Evolutionary conservation across 2,329 filamentous ascomycete genomes (phyloP).

Genomic region (Arthrobotrys entomopaga): DNA sequence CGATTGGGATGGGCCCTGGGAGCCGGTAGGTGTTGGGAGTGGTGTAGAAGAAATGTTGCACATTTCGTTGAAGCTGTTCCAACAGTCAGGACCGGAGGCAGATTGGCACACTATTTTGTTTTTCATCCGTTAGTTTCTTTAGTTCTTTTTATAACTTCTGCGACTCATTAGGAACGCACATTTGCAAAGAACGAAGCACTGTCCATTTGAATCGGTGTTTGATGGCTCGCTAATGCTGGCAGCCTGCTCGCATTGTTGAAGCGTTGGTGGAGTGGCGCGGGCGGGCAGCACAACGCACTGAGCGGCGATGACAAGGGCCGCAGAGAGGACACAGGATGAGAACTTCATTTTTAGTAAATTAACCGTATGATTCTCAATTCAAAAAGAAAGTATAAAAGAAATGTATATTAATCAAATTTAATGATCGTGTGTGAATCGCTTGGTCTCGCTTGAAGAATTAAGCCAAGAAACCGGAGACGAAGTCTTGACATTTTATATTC

Average conservation of each 20-base stretch:
- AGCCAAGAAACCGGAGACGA: background rate
- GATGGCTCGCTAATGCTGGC: background rate
- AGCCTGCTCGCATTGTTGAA: constrained; percentile 7
- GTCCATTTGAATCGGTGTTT: background rate
- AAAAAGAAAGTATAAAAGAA: background rate
- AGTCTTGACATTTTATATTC: too few relatives aligned
- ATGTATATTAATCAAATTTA: background rate
- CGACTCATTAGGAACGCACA: background rate
- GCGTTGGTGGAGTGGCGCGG: background rate
- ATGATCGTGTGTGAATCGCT: background rate
- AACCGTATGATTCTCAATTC: background rate
- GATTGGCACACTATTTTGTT: constrained; percentile 10
- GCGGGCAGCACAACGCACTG: constrained; percentile 5
- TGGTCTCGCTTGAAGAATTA: background rate
- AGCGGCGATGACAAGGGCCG: background rate
- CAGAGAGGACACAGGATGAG: constrained; percentile 3
- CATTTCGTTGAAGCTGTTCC: constrained; percentile 10
- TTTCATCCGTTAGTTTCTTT: background rate
- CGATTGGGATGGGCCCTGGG: background rate
- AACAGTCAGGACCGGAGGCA: constrained; percentile 6
- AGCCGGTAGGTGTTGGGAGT: background rate
- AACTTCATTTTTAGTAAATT: constrained; percentile 5
- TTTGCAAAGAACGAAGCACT: constrained; percentile 15
- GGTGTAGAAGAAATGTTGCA: constrained; percentile 6
- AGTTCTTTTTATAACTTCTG: background rate